phyloP scores from a whole-genome alignment of 1,284 basidiomycete species.

The Puccinia triticina region DNA sequence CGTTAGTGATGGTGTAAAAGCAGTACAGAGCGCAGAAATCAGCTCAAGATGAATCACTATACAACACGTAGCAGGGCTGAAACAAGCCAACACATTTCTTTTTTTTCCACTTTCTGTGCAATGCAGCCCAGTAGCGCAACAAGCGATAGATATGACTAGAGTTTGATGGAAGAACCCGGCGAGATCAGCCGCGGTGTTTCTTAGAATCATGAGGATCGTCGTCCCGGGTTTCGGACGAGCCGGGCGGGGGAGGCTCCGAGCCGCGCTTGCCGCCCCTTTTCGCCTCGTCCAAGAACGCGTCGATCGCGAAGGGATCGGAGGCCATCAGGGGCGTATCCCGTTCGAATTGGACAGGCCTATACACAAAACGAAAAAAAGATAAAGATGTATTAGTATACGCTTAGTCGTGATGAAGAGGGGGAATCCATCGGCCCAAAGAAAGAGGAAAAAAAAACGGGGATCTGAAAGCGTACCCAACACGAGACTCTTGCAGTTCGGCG shows the following conservation, averaged over 20 bases:
- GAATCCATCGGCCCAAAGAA: no score
- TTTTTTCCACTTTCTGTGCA: no score
- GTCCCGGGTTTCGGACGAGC: not conserved
- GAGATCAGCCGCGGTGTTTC: not conserved
- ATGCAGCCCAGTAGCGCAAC: no score
- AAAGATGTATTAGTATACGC: not conserved
- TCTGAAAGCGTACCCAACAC: conserved; percentile 58
- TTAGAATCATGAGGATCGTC: not conserved
- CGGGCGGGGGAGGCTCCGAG: conserved; percentile 52
- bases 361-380: not conserved
- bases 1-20: no score
- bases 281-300: conserved; percentile 95
- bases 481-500: conserved; percentile 75
- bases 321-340: conserved; percentile 73
- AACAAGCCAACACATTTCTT: no score
- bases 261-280: conserved; percentile 79
- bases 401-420: no score
- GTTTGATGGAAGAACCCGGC: no score
- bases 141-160: no score
- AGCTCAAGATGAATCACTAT: no score
- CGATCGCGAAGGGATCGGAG: conserved; percentile 91
- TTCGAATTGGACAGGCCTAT: conserved; percentile 98
- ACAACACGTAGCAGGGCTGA: no score
- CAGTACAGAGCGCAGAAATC: no score
- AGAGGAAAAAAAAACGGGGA: not conserved